These are phyloP conservation scores for Talaromyces sp. DNA, from an alignment of 2,329 filamentous ascomycete species.

Conservation along the genomic window DNA sequence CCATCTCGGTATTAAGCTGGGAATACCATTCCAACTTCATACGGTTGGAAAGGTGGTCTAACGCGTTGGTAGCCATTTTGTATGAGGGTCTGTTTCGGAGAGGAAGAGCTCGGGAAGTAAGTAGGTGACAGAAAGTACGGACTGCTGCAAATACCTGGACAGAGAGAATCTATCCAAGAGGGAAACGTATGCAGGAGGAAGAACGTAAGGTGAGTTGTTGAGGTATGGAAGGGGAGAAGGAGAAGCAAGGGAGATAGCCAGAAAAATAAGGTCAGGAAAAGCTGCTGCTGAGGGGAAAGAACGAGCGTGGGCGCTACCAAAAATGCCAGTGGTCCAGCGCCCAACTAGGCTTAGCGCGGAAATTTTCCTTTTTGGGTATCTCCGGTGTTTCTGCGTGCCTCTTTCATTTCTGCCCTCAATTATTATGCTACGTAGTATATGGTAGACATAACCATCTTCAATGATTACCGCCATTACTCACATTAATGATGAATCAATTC, in stretches of 20 bases:
- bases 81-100: neutral
- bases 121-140: neutral
- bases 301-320: constrained; percentile 28
- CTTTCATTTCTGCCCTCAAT: neutral
- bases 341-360: constrained; percentile 16
- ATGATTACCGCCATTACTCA: neutral
- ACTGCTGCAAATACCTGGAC: constrained; percentile 18
- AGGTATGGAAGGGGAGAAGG: neutral
- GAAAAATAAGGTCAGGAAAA: neutral
- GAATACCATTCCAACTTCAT: constrained; percentile 68
- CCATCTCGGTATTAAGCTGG: constrained; percentile 83
- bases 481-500: neutral
- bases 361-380: neutral
- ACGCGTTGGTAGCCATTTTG: constrained; percentile 45
- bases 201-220: neutral
- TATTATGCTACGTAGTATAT: neutral
- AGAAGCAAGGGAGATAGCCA: neutral
- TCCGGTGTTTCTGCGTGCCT: neutral
- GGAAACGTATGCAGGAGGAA: neutral
- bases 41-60: constrained; percentile 81
- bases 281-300: constrained; percentile 15
- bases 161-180: neutral
- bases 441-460: neutral
- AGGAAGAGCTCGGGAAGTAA: neutral
- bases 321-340: constrained; percentile 35